These are phyloP conservation scores for Cicer judaicum DNA, from an alignment of 306 rosid species.

Conservation along the genomic window DNA sequence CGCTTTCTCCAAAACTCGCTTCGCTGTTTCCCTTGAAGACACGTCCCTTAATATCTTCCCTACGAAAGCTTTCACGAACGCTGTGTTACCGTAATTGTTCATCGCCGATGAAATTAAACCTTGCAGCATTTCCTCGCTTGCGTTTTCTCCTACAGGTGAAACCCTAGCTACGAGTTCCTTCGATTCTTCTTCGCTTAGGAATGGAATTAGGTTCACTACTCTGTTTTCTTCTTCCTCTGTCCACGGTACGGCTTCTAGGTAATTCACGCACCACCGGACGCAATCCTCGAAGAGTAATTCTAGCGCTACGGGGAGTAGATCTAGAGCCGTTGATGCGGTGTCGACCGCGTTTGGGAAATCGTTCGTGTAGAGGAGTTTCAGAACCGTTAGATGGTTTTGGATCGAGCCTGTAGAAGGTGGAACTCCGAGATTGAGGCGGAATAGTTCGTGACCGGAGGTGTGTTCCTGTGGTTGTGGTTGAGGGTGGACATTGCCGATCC, in stretches of 20 bases:
- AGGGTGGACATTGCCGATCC: slow-evolving; percentile 50
- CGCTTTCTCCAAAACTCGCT: slow-evolving; percentile 80
- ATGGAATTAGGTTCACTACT: slow-evolving; percentile 67
- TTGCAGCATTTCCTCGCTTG: slow-evolving; percentile 75
- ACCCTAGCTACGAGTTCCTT: slow-evolving; percentile 80
- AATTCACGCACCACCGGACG: slow-evolving; percentile 67
- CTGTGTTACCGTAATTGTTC: slow-evolving; percentile 73
- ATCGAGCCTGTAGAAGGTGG: slow-evolving; percentile 53
- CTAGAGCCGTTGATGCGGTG: slow-evolving; percentile 67
- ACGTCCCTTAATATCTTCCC: slow-evolving; percentile 78
- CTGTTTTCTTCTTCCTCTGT: slow-evolving; percentile 80
- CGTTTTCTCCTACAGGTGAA: slow-evolving; percentile 56
- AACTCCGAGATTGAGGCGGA: slow-evolving; percentile 60
- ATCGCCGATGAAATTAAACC: slow-evolving; percentile 64
- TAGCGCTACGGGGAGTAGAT: slow-evolving; percentile 81
- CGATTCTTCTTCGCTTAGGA: slow-evolving; percentile 73
- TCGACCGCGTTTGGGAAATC: slow-evolving; percentile 57
- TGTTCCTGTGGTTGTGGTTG: slow-evolving; percentile 1
- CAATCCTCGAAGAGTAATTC: slow-evolving; percentile 86
- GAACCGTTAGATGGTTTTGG: slow-evolving; percentile 61
- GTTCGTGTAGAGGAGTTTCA: slow-evolving; percentile 67
- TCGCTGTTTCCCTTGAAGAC: slow-evolving; percentile 75
- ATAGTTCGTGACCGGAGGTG: slow-evolving; percentile 28
- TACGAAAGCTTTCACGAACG: slow-evolving; percentile 86
- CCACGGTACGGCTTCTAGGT: slow-evolving; percentile 96